phyloP scores from a whole-genome alignment of 2,329 filamentous ascomycete species.

The Cladobotryum mycophilum region DNA sequence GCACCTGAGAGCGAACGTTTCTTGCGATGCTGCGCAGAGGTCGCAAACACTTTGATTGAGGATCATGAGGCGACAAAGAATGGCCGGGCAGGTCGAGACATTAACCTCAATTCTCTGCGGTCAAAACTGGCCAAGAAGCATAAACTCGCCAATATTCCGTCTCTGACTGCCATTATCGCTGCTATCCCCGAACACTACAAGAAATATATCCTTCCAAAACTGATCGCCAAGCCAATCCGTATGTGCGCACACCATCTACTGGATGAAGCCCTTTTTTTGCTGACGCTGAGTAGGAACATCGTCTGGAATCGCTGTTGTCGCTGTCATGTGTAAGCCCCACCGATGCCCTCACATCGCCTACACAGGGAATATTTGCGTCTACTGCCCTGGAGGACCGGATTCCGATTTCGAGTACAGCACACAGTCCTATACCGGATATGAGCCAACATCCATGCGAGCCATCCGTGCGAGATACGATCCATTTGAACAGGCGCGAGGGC shows the following conservation, averaged over 20 bases:
- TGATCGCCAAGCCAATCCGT: conserved; percentile 95
- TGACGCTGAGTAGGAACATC: conserved; percentile 62
- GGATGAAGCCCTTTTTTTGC: neutral
- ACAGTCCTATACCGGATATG: conserved; percentile 97
- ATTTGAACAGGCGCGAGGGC: conserved; percentile 91
- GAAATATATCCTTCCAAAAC: conserved; percentile 94
- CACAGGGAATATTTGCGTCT: conserved; percentile 98
- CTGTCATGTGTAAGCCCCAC: conserved; percentile 99
- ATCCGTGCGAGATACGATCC: conserved; percentile 96
- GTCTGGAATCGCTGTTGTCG: conserved; percentile 94
- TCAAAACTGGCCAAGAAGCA: conserved; percentile 91
- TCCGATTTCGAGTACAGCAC: conserved; percentile 99
- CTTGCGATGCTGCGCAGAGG: conserved; percentile 89
- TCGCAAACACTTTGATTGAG: conserved; percentile 88
- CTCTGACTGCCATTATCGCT: conserved; percentile 92
- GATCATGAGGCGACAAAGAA: conserved; percentile 82
- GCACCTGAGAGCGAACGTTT: conserved; percentile 92
- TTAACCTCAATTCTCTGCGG: conserved; percentile 86
- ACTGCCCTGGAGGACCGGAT: conserved; percentile 94
- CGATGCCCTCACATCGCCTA: conserved; percentile 97
- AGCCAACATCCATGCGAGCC: conserved; percentile 96
- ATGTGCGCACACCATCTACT: conserved; percentile 17
- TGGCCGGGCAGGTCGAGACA: conserved; percentile 68
- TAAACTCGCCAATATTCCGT: conserved; percentile 77
- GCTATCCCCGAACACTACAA: conserved; percentile 99